Conservation (phyloP, 805 yeast genomes). For the Candida krabiensis region DNA sequence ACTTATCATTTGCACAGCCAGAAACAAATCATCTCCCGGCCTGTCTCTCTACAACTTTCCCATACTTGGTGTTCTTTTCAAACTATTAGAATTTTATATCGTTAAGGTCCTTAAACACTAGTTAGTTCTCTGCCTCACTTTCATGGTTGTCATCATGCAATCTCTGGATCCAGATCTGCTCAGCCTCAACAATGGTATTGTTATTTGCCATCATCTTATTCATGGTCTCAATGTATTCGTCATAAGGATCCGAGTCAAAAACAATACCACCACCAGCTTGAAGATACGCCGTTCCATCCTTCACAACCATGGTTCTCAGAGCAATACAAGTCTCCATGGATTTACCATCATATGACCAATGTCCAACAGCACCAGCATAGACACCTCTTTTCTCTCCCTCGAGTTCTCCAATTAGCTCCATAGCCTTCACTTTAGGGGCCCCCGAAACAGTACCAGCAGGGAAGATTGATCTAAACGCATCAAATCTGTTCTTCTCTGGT, state of each 20-base stretch:
- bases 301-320: slow-evolving; percentile 92
- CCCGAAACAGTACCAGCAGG: slow-evolving; percentile 99
- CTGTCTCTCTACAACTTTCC: slow-evolving; percentile 2
- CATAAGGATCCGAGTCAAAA: slow-evolving; percentile 90
- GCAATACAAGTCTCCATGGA: slow-evolving; percentile 98
- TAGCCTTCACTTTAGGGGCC: slow-evolving; percentile 96
- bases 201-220: slow-evolving; percentile 96
- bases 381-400: slow-evolving; percentile 94
- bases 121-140: slow-evolving; percentile 23
- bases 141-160: slow-evolving; percentile 25
- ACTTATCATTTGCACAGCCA: no score
- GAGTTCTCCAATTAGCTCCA: slow-evolving; percentile 88
- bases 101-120: neutral
- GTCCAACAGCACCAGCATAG: slow-evolving; percentile 98
- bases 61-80: neutral
- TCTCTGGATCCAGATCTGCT: slow-evolving; percentile 65
- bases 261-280: slow-evolving; percentile 99
- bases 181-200: slow-evolving; percentile 90
- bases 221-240: slow-evolving; percentile 94
- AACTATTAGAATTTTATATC: neutral
- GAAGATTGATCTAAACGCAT: slow-evolving; percentile 95
- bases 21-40: no score
- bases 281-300: slow-evolving; percentile 84
- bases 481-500: slow-evolving; percentile 82
- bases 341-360: slow-evolving; percentile 94